Evolutionary conservation across 2,329 filamentous ascomycete genomes (phyloP), one percentile per base, ranked within the genome.

Genomic region (Fusarium anguioides): DNA sequence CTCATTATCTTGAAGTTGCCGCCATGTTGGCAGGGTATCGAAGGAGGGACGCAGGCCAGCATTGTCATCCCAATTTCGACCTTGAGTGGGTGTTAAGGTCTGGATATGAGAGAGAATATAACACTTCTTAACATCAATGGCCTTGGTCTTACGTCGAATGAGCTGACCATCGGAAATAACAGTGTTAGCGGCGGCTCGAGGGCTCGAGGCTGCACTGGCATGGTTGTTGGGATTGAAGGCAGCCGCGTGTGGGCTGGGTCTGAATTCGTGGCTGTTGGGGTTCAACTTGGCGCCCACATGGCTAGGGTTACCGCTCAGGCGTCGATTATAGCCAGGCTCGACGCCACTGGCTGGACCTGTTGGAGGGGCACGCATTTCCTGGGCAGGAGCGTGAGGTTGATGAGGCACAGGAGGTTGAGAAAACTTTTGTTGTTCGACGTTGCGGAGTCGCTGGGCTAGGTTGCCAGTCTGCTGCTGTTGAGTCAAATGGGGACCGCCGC

Each of bases 21-120:
- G 89, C 95, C 96, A 99, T 1, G 91, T 94, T 1, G 94, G 94
- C 12, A 85, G 83, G 2, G 96, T 98, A 71, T 93, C 90, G 78
- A 91, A 97, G 6, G 95, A 89, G 26, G 91, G 91, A 35, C 91
- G 91, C 51, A 97, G 87, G n/a, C 93, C 94, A 44, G 89, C 90
- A 73, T 96, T 97, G 58, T 89, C 86, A 33, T 88, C 84, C 83
- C 90, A 94, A 65, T 91, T 88, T 70, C 84, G 82, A 23, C 80
- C 84, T 59, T 82, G 79, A 0, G 83, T 81, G 2, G 86, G 84
- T 54, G 82, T 80, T 45, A 87, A 76, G 0, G 82, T 82, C 78
- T 87, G 83, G 65, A 89, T 81, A 52, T 84, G 81, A 4, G 81
- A 78, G 40, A 88, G 75, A 54, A 88, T 86, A 50, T 79, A 77